Evolutionary conservation across 2,329 filamentous ascomycete genomes (phyloP).

Genomic region (Neodidymelliopsis sp.): DNA sequence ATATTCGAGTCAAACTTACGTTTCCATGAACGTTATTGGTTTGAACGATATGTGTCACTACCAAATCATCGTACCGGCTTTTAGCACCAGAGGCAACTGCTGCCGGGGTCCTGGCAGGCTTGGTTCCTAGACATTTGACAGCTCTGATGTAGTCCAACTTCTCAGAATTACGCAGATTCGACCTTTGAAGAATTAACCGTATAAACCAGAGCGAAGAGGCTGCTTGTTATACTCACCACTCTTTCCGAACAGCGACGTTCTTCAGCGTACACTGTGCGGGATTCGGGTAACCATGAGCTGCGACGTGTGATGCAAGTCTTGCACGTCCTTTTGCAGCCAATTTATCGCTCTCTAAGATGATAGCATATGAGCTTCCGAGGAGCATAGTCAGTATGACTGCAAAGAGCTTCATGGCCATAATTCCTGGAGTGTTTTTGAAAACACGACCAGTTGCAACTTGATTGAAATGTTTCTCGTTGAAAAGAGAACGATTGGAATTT

Average conservation of each 20-base stretch:
- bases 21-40: constrained; percentile 40
- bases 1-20: constrained; percentile 15
- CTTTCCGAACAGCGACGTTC: constrained; percentile 51
- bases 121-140: constrained; percentile 38
- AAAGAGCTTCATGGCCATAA: too few species aligned
- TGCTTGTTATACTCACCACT: constrained; percentile 50
- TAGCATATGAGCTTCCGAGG: too few species aligned
- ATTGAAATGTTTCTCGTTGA: too few species aligned
- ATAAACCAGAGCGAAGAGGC: background rate
- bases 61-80: constrained; percentile 44
- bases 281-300: constrained; percentile 31
- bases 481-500: too few species aligned
- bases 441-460: too few species aligned
- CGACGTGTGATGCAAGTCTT: constrained; percentile 40
- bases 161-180: constrained; percentile 23
- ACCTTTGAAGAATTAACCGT: constrained; percentile 21
- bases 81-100: constrained; percentile 33
- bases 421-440: too few species aligned
- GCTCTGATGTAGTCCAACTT: constrained; percentile 41
- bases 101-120: constrained; percentile 33
- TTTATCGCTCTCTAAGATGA: background rate
- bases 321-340: constrained; percentile 42
- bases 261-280: constrained; percentile 43
- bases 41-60: constrained; percentile 43
- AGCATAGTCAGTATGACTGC: too few species aligned